Percentiles rank a stretch among this genome's conserved stretches.
phyloP scores from a whole-genome alignment of 208 protist species.

The Hexamita inflata region DNA sequence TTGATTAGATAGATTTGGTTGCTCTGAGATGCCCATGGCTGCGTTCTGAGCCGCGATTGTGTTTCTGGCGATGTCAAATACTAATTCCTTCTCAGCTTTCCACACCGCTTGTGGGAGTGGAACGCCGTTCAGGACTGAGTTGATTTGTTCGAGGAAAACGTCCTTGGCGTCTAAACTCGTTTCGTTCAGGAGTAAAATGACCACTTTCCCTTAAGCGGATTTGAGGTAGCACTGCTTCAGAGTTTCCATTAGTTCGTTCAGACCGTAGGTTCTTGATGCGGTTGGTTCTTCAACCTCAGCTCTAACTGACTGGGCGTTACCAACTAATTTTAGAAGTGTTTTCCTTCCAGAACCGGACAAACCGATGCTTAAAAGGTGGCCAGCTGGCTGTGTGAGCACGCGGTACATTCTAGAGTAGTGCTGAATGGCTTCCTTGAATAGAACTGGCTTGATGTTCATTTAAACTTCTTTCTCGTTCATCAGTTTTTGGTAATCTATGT shows the following conservation, averaged over 20 bases:
- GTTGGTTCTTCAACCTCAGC: slow-evolving; percentile 73
- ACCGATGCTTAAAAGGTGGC: slow-evolving; percentile 77
- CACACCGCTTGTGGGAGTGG: slow-evolving; percentile 86
- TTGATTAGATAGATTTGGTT: slow-evolving; percentile 47
- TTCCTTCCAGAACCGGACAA: slow-evolving; percentile 80
- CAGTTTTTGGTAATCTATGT: not conserved
- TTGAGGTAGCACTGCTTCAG: slow-evolving; percentile 44
- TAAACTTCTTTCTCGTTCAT: not conserved
- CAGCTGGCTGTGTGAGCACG: slow-evolving; percentile 74
- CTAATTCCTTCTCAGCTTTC: slow-evolving; percentile 76
- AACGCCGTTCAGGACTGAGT: slow-evolving; percentile 91
- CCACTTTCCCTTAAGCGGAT: slow-evolving; percentile 34
- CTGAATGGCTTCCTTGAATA: slow-evolving; percentile 87
- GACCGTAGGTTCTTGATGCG: slow-evolving; percentile 72
- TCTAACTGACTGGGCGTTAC: slow-evolving; percentile 75
- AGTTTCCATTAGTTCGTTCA: slow-evolving; percentile 78
- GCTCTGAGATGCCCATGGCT: too few relatives aligned
- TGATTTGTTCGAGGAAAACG: slow-evolving; percentile 92
- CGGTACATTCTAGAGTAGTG: slow-evolving; percentile 78
- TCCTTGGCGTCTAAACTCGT: slow-evolving; percentile 79
- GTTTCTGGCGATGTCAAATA: slow-evolving; percentile 57
- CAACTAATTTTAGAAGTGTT: slow-evolving; percentile 59
- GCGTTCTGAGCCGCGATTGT: not conserved
- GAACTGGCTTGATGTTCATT: slow-evolving; percentile 71
- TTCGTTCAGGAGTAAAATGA: slow-evolving; percentile 91